Conservation (phyloP, 2,329 filamentous ascomycete species). For the Botrytis squamosa region DNA sequence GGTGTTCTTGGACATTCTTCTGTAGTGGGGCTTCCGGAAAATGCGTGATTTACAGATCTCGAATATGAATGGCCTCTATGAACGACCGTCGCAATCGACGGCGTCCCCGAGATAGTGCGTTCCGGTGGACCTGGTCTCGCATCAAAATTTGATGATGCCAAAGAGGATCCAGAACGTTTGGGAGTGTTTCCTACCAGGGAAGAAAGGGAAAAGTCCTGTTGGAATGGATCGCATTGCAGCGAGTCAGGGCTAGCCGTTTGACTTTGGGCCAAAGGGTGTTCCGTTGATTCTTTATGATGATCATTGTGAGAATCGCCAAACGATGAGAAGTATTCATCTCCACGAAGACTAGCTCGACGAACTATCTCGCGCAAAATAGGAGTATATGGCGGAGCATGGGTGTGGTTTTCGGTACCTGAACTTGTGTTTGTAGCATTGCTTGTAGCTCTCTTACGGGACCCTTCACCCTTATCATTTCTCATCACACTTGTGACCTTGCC, state of each 20-base stretch:
- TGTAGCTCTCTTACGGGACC: conserved; percentile 54
- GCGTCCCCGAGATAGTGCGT: conserved; percentile 36
- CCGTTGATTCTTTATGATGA: conserved; percentile 46
- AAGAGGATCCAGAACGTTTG: conserved; percentile 26
- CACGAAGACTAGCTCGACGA: conserved; percentile 56
- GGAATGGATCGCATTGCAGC: conserved; percentile 1
- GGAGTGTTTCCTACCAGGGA: conserved; percentile 12
- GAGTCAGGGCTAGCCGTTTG: conserved; percentile 12
- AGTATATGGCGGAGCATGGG: conserved; percentile 42
- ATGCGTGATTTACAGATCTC: conserved; percentile 40
- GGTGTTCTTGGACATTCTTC: conserved; percentile 27
- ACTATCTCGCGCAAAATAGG: conserved; percentile 39
- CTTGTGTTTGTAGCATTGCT: conserved; percentile 63
- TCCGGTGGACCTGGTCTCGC: conserved; percentile 41
- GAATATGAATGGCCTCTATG: conserved; percentile 37
- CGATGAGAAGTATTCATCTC: conserved; percentile 57
- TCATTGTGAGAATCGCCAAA: conserved; percentile 40
- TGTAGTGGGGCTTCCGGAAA: conserved; percentile 16
- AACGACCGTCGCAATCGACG: conserved; percentile 38
- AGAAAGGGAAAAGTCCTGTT: conserved; percentile 10
- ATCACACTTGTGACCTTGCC: conserved; percentile 55
- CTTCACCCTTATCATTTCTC: conserved; percentile 54
- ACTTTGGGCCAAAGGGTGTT: conserved; percentile 66
- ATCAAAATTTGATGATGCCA: conserved; percentile 42
- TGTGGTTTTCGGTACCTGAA: conserved; percentile 58